These are phyloP conservation scores for Talinum fruticosum DNA, from an alignment of 148 eudicot genomes.

Conservation along the genomic window DNA sequence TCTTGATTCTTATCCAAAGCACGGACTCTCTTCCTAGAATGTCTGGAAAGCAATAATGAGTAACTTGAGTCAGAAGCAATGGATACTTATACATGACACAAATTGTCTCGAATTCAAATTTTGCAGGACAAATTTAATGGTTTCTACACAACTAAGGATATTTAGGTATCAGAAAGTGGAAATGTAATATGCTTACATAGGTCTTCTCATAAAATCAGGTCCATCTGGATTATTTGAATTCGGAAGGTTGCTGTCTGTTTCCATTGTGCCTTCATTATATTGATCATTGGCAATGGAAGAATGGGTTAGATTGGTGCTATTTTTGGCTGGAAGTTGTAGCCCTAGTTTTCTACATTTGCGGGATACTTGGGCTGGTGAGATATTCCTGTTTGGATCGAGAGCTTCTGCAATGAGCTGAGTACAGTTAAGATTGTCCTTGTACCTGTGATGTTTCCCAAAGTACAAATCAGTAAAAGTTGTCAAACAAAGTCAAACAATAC, in stretches of 20 bases:
- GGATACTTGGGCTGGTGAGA: conserved; percentile 60
- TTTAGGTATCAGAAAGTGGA: background rate
- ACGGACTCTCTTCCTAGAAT: conserved; percentile 65
- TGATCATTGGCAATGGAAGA: conserved; percentile 20
- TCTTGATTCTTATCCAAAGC: conserved; percentile 71
- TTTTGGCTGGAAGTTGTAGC: conserved; percentile 41
- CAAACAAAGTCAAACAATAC: background rate
- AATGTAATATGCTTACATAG: conserved; percentile 39
- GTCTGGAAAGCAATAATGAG: conserved; percentile 36
- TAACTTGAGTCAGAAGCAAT: conserved; percentile 4
- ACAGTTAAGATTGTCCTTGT: conserved; percentile 52
- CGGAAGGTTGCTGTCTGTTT: conserved; percentile 26
- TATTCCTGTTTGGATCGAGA: conserved; percentile 52
- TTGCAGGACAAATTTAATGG: background rate
- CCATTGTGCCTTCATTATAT: conserved; percentile 21
- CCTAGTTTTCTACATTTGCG: conserved; percentile 64
- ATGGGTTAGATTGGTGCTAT: conserved; percentile 29
- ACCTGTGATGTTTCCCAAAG: conserved; percentile 36
- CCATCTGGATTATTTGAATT: conserved; percentile 29
- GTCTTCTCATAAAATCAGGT: conserved; percentile 33
- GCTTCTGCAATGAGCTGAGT: conserved; percentile 56
- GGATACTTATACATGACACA: background rate
- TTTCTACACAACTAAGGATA: background rate
- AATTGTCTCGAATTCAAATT: background rate
- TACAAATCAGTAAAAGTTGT: background rate